Base-by-base conservation (phyloP, 345 rosid genomes). In the Hibiscus mutabilis region DNA sequence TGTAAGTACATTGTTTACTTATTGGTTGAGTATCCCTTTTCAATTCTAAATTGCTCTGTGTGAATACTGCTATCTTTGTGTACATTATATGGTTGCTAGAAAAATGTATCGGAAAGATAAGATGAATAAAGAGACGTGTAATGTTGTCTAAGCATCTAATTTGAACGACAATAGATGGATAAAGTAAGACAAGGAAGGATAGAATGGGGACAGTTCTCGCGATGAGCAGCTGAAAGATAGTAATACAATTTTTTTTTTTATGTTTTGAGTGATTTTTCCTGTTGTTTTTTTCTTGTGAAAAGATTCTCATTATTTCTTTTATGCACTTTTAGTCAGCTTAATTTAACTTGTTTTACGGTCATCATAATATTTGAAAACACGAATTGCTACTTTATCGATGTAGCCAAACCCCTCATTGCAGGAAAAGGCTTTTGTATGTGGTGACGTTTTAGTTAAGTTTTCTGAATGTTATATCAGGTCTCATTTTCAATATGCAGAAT, bases 1-100 rank as follows among this genome's bases (percentile, higher is more conserved):
- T 51, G 99, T 92, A 84, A 88, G 96, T 83, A 52, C 77, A 12
- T 12, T 51, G 33, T 19, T 44, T 65, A 22, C 70, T 76, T 71
- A 58, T 12, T 40, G 24, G 31, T 75, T 53, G 16, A 37, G 46
- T 75, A 69, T 62, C 19, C 67, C 63, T 73, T 44, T 80, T 21
- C 18, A 71, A 33, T 49, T 24, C 49, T 64, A 40, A 59, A 60
- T 71, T 21, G 52, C 35, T 47, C 5, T 46, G 73, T 16, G 40
- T 74, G 31, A 25, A 71, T 22, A 35, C 61, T 31, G 47, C 58
- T 69, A 57, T 25, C 56, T 29, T 61, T 42, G 21, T 51, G n/a
- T 44, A 62, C 40, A 22, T n/a, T 14, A 25, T 27, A 55, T 51
- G 60, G 61, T 31, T 25, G 47, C 18, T 65, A 66, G 33, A 47